A percentile compares a stretch with the other conserved stretches of the same genome.
Evolutionary conservation across 2,329 filamentous ascomycete genomes (phyloP).

Genomic region (Pseudogymnoascus sp.): DNA sequence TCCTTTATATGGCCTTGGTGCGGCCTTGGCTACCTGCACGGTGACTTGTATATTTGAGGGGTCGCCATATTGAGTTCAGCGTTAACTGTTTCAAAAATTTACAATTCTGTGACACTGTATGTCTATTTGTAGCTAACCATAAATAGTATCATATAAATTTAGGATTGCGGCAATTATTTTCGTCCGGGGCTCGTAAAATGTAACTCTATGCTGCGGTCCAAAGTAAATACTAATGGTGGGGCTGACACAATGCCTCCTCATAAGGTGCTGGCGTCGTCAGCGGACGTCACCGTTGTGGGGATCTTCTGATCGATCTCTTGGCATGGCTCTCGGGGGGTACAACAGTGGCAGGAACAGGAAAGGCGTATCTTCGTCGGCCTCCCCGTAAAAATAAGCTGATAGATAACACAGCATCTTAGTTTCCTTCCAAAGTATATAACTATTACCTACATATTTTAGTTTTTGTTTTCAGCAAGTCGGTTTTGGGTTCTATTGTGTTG

Average conservation of each 20-base stretch:
- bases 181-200: not conserved
- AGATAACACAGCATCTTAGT: not conserved
- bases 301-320: conserved; percentile 8
- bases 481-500: not conserved
- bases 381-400: not conserved
- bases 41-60: not conserved
- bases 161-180: not conserved
- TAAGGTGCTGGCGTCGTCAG: not conserved
- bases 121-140: not conserved
- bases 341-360: not conserved
- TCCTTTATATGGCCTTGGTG: not conserved
- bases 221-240: not conserved
- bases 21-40: not conserved
- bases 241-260: not conserved
- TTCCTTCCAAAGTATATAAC: not conserved
- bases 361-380: not conserved
- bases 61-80: not conserved
- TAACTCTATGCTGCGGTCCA: not conserved
- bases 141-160: not conserved
- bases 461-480: not conserved
- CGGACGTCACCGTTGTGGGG: conserved; percentile 5
- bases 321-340: not conserved
- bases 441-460: not conserved
- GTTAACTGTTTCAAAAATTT: not conserved
- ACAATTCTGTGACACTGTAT: not conserved